These are phyloP conservation scores for Abrus pulchellus DNA, from an alignment of 306 rosid genomes.

Conservation along the genomic window DNA sequence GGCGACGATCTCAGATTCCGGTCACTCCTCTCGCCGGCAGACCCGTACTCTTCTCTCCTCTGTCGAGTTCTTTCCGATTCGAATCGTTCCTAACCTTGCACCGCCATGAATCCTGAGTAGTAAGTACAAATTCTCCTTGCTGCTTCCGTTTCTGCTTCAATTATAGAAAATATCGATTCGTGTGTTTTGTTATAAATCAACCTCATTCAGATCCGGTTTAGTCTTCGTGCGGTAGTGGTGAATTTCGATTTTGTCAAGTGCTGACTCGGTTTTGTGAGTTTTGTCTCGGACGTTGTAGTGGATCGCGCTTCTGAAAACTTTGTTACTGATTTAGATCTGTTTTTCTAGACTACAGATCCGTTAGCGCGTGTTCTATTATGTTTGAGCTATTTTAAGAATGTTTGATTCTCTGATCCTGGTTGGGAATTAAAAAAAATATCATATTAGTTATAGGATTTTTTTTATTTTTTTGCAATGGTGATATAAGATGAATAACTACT, in stretches of 20 bases:
- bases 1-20: slow-evolving; percentile 52
- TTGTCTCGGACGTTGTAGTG: slow-evolving; percentile 22
- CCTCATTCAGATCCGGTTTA: slow-evolving; percentile 56
- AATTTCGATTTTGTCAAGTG: slow-evolving; percentile 13
- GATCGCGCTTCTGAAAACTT: slow-evolving; percentile 35
- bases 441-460: not conserved
- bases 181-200: not conserved
- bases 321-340: slow-evolving; percentile 51
- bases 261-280: slow-evolving; percentile 33
- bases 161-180: slow-evolving; percentile 6
- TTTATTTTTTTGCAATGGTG: not conserved
- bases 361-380: slow-evolving; percentile 19
- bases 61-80: slow-evolving; percentile 38
- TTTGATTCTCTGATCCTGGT: slow-evolving; percentile 43
- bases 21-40: slow-evolving; percentile 51
- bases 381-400: not conserved
- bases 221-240: not conserved
- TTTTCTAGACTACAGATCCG: slow-evolving; percentile 43
- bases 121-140: slow-evolving; percentile 55
- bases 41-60: not conserved
- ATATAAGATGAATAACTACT: not conserved
- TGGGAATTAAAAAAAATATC: not conserved
- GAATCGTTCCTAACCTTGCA: slow-evolving; percentile 39
- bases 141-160: slow-evolving; percentile 7
- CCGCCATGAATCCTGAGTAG: slow-evolving; percentile 97